Percentiles rank a stretch among this genome's conserved stretches.
phyloP scores from a whole-genome alignment of 257 asterid genomes.

The Cordia subcordata region DNA sequence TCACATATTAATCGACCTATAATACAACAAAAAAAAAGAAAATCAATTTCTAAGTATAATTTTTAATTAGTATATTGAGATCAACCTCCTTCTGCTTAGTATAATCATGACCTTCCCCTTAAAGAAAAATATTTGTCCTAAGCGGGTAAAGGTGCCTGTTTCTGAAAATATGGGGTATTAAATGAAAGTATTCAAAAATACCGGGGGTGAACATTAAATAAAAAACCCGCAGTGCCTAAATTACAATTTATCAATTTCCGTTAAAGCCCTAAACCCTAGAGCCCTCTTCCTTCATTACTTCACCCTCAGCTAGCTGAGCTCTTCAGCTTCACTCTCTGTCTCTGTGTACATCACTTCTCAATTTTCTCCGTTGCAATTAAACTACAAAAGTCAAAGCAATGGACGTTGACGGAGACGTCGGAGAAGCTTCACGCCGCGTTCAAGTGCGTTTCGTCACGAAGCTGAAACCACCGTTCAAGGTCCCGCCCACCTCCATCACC shows the following conservation, averaged over 20 bases:
- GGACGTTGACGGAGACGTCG: slow-evolving; percentile 49
- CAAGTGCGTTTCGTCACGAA: slow-evolving; percentile 77
- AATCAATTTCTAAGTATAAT: no score
- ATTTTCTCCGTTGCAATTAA: background rate
- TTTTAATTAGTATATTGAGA: no score
- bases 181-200: no score
- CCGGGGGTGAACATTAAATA: no score
- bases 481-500: slow-evolving; percentile 53
- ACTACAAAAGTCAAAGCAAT: slow-evolving; percentile 9
- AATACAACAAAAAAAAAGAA: no score
- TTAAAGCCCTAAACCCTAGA: background rate
- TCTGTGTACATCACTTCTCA: background rate
- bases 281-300: background rate
- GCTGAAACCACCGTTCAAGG: slow-evolving; percentile 48
- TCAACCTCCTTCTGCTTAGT: no score
- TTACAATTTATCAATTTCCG: background rate
- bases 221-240: background rate
- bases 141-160: no score
- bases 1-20: no score
- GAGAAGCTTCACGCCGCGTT: slow-evolving; percentile 46
- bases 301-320: background rate
- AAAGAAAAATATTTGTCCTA: no score
- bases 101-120: no score
- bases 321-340: background rate
- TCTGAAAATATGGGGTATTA: no score